Conservation (phyloP, 371 early-diverging fungal species). For the Mucor circinelloides region DNA sequence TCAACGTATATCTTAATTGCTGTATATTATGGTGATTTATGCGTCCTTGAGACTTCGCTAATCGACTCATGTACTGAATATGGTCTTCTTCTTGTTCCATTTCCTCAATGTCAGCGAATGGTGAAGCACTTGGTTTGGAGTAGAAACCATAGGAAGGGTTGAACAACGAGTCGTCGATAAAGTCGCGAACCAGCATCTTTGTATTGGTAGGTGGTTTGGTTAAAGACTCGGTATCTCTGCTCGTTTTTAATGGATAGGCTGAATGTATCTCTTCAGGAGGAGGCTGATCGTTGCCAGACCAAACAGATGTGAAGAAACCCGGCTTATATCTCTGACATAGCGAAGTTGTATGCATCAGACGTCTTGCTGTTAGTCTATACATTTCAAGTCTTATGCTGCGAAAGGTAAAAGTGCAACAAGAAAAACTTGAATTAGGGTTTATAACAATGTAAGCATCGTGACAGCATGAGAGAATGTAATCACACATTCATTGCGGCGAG, state of each 20-base stretch:
- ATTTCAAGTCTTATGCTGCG: no score
- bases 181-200: slow-evolving; percentile 81
- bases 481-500: not conserved
- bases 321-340: slow-evolving; percentile 2
- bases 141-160: slow-evolving; percentile 93
- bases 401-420: not conserved
- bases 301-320: slow-evolving; percentile 30
- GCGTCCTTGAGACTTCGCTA: slow-evolving; percentile 10
- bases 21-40: slow-evolving; percentile 5
- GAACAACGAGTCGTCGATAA: slow-evolving; percentile 89
- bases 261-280: slow-evolving; percentile 7
- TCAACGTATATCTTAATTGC: slow-evolving; percentile 97
- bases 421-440: not conserved
- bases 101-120: not conserved
- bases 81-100: slow-evolving; percentile 16
- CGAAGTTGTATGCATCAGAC: not conserved
- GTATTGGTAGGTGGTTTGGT: slow-evolving; percentile 49
- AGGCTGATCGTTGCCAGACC: not conserved
- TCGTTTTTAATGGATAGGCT: slow-evolving; percentile 17
- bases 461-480: not conserved
- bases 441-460: not conserved
- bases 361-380: not conserved
- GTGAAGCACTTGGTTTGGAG: slow-evolving; percentile 70
- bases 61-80: slow-evolving; percentile 6
- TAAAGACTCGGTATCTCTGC: slow-evolving; percentile 14